These are phyloP conservation scores for Bruguiera gymnorhiza DNA, from an alignment of 345 rosid species.

Conservation along the genomic window DNA sequence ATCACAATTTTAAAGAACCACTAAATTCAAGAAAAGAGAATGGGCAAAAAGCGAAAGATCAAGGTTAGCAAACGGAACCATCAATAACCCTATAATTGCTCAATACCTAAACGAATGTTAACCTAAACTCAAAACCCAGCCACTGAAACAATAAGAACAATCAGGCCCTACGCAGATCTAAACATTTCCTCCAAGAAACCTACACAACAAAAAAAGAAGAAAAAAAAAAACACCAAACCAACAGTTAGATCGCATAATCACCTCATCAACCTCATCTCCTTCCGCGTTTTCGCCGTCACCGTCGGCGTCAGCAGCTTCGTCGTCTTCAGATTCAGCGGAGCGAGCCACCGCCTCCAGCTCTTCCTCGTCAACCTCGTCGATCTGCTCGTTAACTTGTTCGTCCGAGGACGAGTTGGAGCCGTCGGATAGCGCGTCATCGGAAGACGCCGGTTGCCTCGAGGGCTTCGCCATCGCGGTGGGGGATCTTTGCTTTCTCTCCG, in stretches of 20 bases:
- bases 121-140: slow-evolving; percentile 1
- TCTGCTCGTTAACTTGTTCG: slow-evolving; percentile 61
- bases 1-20: no score
- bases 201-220: background rate
- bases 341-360: slow-evolving; percentile 98
- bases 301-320: slow-evolving; percentile 31
- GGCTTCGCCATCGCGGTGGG: slow-evolving; percentile 36
- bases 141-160: background rate
- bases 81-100: background rate
- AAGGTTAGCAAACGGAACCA: background rate
- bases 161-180: slow-evolving; percentile 11
- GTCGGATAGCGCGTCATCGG: slow-evolving; percentile 62
- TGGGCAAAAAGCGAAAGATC: background rate
- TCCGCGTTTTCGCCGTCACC: slow-evolving; percentile 25
- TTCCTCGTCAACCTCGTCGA: slow-evolving; percentile 76
- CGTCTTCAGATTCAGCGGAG: slow-evolving; percentile 67
- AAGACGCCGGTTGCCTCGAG: slow-evolving; percentile 57
- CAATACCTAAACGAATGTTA: background rate
- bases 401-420: slow-evolving; percentile 60
- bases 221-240: background rate
- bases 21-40: no score
- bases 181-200: background rate
- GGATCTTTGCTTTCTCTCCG: slow-evolving; percentile 13
- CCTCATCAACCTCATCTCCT: slow-evolving; percentile 47
- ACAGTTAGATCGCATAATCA: slow-evolving; percentile 2